Evolutionary conservation across 495 filamentous ascomycete genomes (phyloP), one percentile per base, ranked within the genome.

Genomic region (Pseudoneurospora amorphoporcata): DNA sequence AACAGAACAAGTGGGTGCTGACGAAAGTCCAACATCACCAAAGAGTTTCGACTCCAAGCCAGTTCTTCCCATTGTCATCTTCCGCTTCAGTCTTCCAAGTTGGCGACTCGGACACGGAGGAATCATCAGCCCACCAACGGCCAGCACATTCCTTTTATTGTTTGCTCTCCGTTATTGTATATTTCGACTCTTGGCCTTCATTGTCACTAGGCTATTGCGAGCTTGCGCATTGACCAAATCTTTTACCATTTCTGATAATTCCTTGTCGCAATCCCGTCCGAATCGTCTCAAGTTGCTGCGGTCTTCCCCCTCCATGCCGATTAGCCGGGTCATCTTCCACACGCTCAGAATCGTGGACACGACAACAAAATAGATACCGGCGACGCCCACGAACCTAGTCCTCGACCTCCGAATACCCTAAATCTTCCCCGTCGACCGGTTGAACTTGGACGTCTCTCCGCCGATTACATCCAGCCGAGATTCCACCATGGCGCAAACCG

Each of bases 401-500:
- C 53, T 35, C 29, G 53, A 65, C 53, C 29, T 65, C 53, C 29
- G 53, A 65, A 16, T 17, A 35, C 14, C 53, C 2, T 32, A 32
- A 35, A 61, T 23, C 10, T 32, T 16, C 6, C 12, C 23, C 53
- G 10, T 12, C 53, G 12, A 61, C 45, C 47, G 47, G 29, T 58
- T 8, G 19, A 58, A 58, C 3, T 23, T 10, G 29, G 19, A 53
- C 8, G 3, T 4, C 45, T 0, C 45, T 14, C 19, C 23, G 2
- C 45, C 45, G 3, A 65, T 3, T 16, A 8, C 23, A 61, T 35
- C 6, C 42, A 19, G 7, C 53, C 47, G 3, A 9, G 47, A 16
- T 58, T 4, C 47, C 42, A 71, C 72, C 10, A 81, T 80, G 79
- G 75, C 76, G 70, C 77, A 75, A 47, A 76, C 69, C 16, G 72